A percentile compares a stretch with the other conserved stretches of the same genome.
These are phyloP conservation scores for Rostrohypoxylon terebratum DNA, from an alignment of 495 filamentous ascomycete genomes.

Conservation along the genomic window DNA sequence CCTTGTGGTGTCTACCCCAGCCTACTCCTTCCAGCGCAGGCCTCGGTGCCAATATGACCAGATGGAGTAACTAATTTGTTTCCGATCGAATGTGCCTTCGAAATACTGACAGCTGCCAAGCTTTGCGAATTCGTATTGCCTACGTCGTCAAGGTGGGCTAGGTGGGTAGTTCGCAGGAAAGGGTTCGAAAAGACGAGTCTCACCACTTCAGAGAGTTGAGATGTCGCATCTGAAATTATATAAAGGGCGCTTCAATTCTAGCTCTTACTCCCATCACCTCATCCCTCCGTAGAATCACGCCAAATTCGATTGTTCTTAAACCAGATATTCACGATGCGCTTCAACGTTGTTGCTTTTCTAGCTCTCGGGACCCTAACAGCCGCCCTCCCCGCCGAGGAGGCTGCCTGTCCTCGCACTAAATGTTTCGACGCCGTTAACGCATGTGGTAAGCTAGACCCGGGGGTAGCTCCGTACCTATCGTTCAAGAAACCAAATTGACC, in stretches of 20 bases:
- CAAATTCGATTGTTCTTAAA: background rate
- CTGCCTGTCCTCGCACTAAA: constrained; percentile 23
- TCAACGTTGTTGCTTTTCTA: constrained; percentile 28
- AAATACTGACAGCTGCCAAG: constrained; percentile 33
- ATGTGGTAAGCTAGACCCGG: constrained; percentile 29
- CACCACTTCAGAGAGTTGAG: constrained; percentile 15
- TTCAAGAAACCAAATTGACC: background rate
- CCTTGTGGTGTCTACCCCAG: constrained; percentile 13
- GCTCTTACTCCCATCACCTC: background rate
- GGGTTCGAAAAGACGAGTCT: background rate
- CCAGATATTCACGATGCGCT: constrained; percentile 23
- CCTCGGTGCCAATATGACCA: constrained; percentile 10
- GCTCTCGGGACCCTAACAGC: constrained; percentile 19
- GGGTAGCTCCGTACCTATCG: background rate
- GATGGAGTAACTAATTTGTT: constrained; percentile 30
- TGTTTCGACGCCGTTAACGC: constrained; percentile 35
- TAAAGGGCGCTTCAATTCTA: constrained; percentile 6
- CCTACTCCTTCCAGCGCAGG: constrained; percentile 6
- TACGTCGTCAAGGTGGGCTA: constrained; percentile 13
- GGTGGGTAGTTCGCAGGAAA: constrained; percentile 11
- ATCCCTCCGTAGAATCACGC: background rate
- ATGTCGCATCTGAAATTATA: constrained; percentile 19
- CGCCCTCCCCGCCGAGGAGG: constrained; percentile 17
- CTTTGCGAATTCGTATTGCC: constrained; percentile 21
- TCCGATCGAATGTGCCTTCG: constrained; percentile 16